Conservation (phyloP, 768 basidiomycete genomes). For the Asterophora parasitica region DNA sequence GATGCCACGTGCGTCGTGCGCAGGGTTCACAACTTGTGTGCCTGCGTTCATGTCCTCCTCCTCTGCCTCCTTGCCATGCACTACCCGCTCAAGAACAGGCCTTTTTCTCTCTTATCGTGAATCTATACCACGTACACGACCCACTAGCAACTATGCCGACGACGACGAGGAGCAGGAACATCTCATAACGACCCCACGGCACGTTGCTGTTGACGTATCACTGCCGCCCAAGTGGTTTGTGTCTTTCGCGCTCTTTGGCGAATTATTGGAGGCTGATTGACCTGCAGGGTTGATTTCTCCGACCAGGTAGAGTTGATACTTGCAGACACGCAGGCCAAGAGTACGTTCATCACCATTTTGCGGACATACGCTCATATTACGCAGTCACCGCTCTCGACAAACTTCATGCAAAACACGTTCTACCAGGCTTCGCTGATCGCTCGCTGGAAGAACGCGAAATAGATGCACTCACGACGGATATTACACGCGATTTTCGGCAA, state of each 20-base stretch:
- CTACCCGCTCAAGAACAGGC: conserved; percentile 83
- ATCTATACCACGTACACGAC: conserved; percentile 47
- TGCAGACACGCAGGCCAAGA: conserved; percentile 63
- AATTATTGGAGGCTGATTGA: conserved; percentile 18
- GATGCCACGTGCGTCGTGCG: conserved; percentile 20
- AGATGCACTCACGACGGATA: conserved; percentile 75
- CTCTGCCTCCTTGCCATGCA: conserved; percentile 24
- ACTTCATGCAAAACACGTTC: conserved; percentile 91
- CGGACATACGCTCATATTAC: conserved; percentile 14
- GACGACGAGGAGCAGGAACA: conserved; percentile 60
- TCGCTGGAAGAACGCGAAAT: conserved; percentile 93
- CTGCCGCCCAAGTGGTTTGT: conserved; percentile 85
- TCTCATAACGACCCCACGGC: conserved; percentile 47
- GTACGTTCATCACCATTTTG: conserved; percentile 40
- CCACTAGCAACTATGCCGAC: conserved; percentile 39
- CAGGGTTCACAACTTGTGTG: conserved; percentile 7
- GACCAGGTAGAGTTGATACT: conserved; percentile 86
- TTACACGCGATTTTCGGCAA: conserved; percentile 80
- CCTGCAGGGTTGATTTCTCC: conserved; percentile 81
- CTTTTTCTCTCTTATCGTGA: conserved; percentile 94
- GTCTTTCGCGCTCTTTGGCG: conserved; percentile 17
- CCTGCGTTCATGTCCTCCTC: conserved; percentile 13
- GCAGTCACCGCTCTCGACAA: conserved; percentile 88
- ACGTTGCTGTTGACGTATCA: conserved; percentile 50
- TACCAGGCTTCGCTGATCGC: conserved; percentile 96